Conservation (phyloP, 2,329 filamentous ascomycete genomes). For the Cephalotrichum gorgonifer region DNA sequence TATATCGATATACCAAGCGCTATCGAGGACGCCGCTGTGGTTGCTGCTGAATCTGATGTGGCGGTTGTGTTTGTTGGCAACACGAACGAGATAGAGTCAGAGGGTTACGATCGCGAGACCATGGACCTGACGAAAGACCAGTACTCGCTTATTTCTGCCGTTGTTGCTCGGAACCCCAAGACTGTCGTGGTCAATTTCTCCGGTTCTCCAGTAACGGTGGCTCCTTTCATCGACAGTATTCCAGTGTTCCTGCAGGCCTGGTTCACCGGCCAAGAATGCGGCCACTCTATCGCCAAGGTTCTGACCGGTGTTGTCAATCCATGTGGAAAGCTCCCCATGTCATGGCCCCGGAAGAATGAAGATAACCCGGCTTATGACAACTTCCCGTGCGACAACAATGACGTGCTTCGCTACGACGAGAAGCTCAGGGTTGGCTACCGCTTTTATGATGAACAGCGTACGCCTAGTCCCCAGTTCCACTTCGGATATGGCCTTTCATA, state of each 20-base stretch:
- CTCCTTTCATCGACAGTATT: conserved; percentile 39
- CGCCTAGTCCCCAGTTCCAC: conserved; percentile 46
- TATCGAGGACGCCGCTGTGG: conserved; percentile 35
- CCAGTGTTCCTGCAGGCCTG: conserved; percentile 53
- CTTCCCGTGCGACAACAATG: conserved; percentile 32
- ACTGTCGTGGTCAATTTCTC: conserved; percentile 54
- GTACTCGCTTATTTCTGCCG: conserved; percentile 45
- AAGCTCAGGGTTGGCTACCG: conserved; percentile 59
- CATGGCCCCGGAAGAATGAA: conserved; percentile 46
- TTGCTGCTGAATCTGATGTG: conserved; percentile 47
- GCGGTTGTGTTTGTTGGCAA: conserved; percentile 47
- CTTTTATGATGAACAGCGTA: conserved; percentile 46
- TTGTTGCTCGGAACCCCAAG: conserved; percentile 46
- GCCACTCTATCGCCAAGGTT: conserved; percentile 56
- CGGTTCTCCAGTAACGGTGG: conserved; percentile 46
- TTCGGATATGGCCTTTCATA: conserved; percentile 61
- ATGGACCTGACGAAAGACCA: conserved; percentile 48
- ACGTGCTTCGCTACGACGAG: conserved; percentile 40
- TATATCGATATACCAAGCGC: too few species aligned
- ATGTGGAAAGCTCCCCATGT: conserved; percentile 51
- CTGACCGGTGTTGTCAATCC: conserved; percentile 54
- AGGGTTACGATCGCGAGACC: conserved; percentile 61
- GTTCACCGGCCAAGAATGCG: conserved; percentile 60
- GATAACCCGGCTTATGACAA: conserved; percentile 57
- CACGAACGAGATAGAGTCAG: conserved; percentile 31